A percentile compares a stretch with the other conserved stretches of the same genome.
phyloP scores from a whole-genome alignment of 2,329 filamentous ascomycete species.

The Verticillium klebahnii region DNA sequence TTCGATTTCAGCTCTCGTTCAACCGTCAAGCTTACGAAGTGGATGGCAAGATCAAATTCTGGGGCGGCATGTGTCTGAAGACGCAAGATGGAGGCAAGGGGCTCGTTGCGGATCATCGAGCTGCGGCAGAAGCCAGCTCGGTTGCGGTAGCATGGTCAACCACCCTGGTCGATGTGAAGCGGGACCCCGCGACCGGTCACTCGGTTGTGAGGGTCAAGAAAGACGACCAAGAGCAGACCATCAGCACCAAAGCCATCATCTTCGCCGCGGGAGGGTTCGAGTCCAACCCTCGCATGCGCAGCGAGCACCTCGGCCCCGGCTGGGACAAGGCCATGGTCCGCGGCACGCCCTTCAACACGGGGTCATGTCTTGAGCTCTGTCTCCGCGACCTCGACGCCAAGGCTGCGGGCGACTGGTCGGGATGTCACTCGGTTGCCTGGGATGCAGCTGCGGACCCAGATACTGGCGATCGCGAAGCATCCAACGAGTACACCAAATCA shows the following conservation, averaged over 20 bases:
- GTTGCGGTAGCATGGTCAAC: conserved; percentile 43
- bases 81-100: conserved; percentile 57
- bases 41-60: conserved; percentile 58
- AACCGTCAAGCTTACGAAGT: conserved; percentile 63
- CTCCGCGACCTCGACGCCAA: conserved; percentile 45
- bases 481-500: conserved; percentile 65
- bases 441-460: conserved; percentile 55
- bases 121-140: conserved; percentile 35
- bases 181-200: conserved; percentile 20
- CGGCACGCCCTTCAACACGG: conserved; percentile 61
- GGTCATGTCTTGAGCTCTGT: conserved; percentile 51
- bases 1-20: conserved; percentile 57
- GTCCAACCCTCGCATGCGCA: conserved; percentile 51
- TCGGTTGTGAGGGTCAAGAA: conserved; percentile 25
- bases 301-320: conserved; percentile 47
- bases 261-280: conserved; percentile 62
- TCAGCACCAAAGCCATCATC: conserved; percentile 38
- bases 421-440: conserved; percentile 63
- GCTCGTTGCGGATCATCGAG: conserved; percentile 43
- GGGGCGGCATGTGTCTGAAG: conserved; percentile 60
- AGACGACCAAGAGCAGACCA: conserved; percentile 17
- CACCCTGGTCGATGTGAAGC: conserved; percentile 33
- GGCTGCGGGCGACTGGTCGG: conserved; percentile 54
- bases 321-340: conserved; percentile 61
- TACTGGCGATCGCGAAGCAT: conserved; percentile 51